Evolutionary conservation across 306 rosid species (phyloP).

Genomic region (Morella rubra): DNA sequence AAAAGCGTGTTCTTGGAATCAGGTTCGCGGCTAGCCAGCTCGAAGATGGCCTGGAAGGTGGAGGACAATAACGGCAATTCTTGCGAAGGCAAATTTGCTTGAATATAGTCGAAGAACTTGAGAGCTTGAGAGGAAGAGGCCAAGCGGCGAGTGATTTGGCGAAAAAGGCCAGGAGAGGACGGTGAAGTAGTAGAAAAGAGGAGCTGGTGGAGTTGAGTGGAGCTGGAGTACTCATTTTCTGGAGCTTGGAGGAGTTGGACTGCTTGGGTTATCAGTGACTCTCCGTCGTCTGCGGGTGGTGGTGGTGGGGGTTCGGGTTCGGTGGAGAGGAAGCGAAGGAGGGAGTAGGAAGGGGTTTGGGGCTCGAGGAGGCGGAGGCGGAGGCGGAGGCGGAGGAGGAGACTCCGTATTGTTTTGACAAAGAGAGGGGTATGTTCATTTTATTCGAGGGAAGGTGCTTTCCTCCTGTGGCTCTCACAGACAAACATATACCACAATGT

Average conservation of each 20-base stretch:
- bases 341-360: not conserved
- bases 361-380: conserved; percentile 24
- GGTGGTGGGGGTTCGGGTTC: conserved; percentile 11
- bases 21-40: conserved; percentile 47
- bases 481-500: no score
- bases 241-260: conserved; percentile 48
- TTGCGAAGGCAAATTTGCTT: conserved; percentile 8
- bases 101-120: conserved; percentile 31
- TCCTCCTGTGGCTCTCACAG: no score
- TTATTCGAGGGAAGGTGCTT: not conserved
- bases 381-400: conserved; percentile 16
- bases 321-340: conserved; percentile 31
- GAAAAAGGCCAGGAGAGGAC: conserved; percentile 35
- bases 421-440: conserved; percentile 5
- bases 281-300: conserved; percentile 21
- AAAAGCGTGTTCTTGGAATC: conserved; percentile 32
- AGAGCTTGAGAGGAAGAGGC: conserved; percentile 33
- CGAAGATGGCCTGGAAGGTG: conserved; percentile 50
- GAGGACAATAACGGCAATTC: conserved; percentile 30
- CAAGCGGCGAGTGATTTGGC: conserved; percentile 44
- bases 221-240: conserved; percentile 37
- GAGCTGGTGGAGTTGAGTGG: conserved; percentile 40
- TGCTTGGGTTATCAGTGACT: conserved; percentile 34
- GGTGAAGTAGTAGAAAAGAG: conserved; percentile 40
- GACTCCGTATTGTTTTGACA: conserved; percentile 25